Base-by-base conservation (phyloP, 257 asterid genomes). In the Rauvolfia tetraphylla region DNA sequence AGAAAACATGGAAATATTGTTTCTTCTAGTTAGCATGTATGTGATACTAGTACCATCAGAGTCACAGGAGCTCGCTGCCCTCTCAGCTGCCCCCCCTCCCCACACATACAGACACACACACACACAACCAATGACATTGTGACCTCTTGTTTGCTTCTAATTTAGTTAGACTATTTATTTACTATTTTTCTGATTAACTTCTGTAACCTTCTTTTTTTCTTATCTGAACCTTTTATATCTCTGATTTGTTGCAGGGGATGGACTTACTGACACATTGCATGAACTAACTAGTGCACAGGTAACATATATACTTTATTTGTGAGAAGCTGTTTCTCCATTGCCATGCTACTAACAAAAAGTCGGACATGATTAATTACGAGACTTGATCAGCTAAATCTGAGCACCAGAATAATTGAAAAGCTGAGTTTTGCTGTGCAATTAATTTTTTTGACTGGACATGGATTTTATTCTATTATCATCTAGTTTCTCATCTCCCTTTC, bases 221-320 rank as follows among this genome's bases (percentile, higher is more conserved):
- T 74, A 29, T 69, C 31, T 76, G 46, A 73, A 68, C 27, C 56
- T 33, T 57, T 49, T 68, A 22, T 74, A 38, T 67, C 27, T 13
- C 57, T 82, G 25, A 29, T 58, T 81, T 51, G 51, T 25, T 81
- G 74, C 87, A 93, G 98, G 95, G 39, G 96, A 89, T n/a, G 98
- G 97, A 46, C 97, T 92, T 54, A 92, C 97, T 2, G 97, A 94
- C 84, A 78, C 89, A 73, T 80, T 94, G 82, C 92, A 68, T 48
- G 92, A 88, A 44, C 85, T 94, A 81, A 79, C 97, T 46, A 88
- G 97, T 81, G 6, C 93, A 17, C 92, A 94, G 92, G 98, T 91
- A 81, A 77, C 39, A 5, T n/a, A 58, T 41, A 46, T 31, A 27
- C 38, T 12, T 48, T 58, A 13, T 27, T 59, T 6, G 25, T 34